phyloP scores from a whole-genome alignment of 139 green algal species.

The Trebouxia sp. region DNA sequence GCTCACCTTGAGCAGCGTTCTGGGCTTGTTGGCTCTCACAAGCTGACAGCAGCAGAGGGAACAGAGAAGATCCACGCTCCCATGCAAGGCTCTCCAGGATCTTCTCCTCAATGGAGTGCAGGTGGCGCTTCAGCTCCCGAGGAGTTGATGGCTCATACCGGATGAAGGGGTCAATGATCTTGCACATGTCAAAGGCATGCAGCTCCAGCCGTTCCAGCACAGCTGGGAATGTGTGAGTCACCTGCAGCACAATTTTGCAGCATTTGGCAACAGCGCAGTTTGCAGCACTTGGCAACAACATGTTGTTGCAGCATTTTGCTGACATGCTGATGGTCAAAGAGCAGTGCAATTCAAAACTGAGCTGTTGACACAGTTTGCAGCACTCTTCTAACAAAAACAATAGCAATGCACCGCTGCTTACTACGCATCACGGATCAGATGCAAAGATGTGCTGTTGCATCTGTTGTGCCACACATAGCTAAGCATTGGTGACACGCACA shows the following conservation, averaged over 20 bases:
- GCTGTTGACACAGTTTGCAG: too few species aligned
- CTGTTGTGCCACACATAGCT: too few species aligned
- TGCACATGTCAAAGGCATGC: constrained; percentile 79
- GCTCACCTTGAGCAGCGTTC: background rate
- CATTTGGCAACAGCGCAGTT: too few species aligned
- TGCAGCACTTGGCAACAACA: too few species aligned
- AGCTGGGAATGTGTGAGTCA: constrained; percentile 44
- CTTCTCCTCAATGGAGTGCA: constrained; percentile 73
- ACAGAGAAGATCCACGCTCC: constrained; percentile 66
- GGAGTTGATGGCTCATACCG: constrained; percentile 44
- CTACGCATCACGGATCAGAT: too few species aligned
- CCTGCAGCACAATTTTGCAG: constrained; percentile 24
- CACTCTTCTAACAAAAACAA: too few species aligned
- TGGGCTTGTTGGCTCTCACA: background rate
- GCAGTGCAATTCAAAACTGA: too few species aligned
- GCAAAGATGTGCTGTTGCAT: too few species aligned
- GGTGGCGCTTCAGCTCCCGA: constrained; percentile 72
- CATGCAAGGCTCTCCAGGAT: constrained; percentile 77
- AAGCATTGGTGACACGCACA: too few species aligned
- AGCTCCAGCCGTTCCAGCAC: constrained; percentile 61
- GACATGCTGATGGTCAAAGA: too few species aligned
- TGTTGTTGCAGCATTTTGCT: too few species aligned
- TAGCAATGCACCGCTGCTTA: too few species aligned
- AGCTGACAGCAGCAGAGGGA: constrained; percentile 45
- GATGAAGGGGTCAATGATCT: constrained; percentile 72